A percentile compares a stretch with the other conserved stretches of the same genome.
These are phyloP conservation scores for Ganoderma meredithae DNA, from an alignment of 1,284 basidiomycete species.

Conservation along the genomic window DNA sequence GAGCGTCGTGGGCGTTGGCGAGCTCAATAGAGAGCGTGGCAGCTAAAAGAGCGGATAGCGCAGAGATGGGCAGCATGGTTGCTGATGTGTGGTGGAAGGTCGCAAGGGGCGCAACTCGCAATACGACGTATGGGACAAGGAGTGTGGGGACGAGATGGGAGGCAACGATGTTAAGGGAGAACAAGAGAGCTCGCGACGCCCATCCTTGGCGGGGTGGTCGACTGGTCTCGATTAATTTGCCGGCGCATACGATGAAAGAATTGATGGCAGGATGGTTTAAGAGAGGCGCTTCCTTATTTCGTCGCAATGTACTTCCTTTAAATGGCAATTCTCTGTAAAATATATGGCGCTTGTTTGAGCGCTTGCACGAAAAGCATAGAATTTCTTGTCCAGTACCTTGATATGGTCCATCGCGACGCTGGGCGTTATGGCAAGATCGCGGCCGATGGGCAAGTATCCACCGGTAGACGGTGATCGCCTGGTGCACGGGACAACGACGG, in stretches of 20 bases:
- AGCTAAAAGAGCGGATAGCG: constrained; percentile 36
- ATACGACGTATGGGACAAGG: constrained; percentile 21
- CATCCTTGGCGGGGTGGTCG: not conserved
- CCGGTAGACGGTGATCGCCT: not conserved
- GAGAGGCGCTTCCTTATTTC: not conserved
- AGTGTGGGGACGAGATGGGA: constrained; percentile 18
- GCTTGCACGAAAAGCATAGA: not conserved
- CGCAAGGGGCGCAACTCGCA: constrained; percentile 34
- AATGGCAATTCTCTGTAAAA: not conserved
- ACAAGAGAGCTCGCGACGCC: constrained; percentile 12
- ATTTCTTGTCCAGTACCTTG: not conserved
- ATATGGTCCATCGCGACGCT: not conserved
- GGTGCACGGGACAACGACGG: not conserved
- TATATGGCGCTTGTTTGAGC: not conserved
- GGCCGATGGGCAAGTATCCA: not conserved
- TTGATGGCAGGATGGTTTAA: not conserved
- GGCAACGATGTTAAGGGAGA: not conserved
- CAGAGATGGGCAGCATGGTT: constrained; percentile 30
- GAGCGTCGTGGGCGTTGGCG: constrained; percentile 27
- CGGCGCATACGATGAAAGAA: not conserved
- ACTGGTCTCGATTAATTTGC: constrained; percentile 6
- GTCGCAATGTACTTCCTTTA: not conserved
- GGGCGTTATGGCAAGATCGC: not conserved
- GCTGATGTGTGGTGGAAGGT: constrained; percentile 19
- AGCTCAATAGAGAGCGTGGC: constrained; percentile 32